Evolutionary conservation across 768 basidiomycete genomes (phyloP).

Genomic region (Psilocybe sp.): DNA sequence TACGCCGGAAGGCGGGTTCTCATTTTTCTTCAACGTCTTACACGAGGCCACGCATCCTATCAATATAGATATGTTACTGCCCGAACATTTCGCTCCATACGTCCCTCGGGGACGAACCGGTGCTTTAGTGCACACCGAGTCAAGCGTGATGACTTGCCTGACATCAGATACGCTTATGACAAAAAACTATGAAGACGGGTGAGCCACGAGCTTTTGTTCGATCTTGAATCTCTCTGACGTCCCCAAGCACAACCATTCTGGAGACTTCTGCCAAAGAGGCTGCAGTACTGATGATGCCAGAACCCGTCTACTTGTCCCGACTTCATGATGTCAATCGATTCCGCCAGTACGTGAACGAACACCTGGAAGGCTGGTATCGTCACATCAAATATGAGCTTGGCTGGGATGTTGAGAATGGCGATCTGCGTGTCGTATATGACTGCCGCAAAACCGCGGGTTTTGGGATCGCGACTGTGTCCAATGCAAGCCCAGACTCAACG

Average conservation of each 20-base stretch:
- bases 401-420: conserved; percentile 7
- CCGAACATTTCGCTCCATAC: conserved; percentile 3
- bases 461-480: conserved; percentile 11
- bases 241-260: not conserved
- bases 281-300: conserved; percentile 12
- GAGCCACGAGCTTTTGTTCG: not conserved
- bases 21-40: conserved; percentile 14
- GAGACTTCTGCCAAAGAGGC: conserved; percentile 4
- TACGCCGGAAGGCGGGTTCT: conserved; percentile 6
- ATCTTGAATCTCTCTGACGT: not conserved
- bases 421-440: conserved; percentile 9
- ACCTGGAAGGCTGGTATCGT: conserved; percentile 10
- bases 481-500: not conserved
- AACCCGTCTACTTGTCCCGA: conserved; percentile 4
- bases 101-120: not conserved
- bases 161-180: not conserved
- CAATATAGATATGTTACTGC: conserved; percentile 3
- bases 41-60: not conserved
- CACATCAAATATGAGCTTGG: conserved; percentile 6
- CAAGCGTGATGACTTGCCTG: conserved; percentile 3
- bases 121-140: not conserved
- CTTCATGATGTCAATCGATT: not conserved
- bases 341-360: conserved; percentile 2
- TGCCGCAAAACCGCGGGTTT: conserved; percentile 8
- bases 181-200: not conserved